A percentile compares a stretch with the other conserved stretches of the same genome.
Conservation (phyloP, 2,329 filamentous ascomycete species). For the Fusarium mundagurra region DNA sequence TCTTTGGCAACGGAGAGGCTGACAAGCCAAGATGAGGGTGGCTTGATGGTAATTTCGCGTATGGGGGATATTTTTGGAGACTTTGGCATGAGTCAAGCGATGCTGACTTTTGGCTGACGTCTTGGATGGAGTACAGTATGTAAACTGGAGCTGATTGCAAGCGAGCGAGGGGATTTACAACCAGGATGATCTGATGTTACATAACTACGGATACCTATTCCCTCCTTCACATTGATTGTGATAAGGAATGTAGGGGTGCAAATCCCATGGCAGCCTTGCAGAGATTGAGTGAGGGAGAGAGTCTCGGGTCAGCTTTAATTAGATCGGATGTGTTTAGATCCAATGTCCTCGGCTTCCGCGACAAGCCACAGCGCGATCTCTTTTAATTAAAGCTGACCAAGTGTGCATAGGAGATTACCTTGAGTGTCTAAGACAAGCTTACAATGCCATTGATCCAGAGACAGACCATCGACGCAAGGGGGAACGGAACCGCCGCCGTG, state of each 20-base stretch:
- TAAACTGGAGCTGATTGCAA: not conserved
- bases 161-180: not conserved
- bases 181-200: not conserved
- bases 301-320: not conserved
- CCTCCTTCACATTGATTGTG: not conserved
- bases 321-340: not conserved
- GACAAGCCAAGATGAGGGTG: not conserved
- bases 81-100: not conserved
- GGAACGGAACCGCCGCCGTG: not conserved
- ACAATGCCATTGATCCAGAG: slow-evolving; percentile 10
- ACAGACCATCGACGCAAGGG: not conserved
- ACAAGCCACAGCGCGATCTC: slow-evolving; percentile 4
- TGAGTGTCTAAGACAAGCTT: slow-evolving; percentile 7
- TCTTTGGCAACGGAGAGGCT: not conserved
- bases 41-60: slow-evolving; percentile 1
- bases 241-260: not conserved
- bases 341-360: not conserved
- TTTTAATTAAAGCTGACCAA: slow-evolving; percentile 6
- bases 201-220: not conserved
- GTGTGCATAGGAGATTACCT: not conserved
- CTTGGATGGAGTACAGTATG: not conserved
- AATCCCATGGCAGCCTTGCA: not conserved
- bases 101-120: not conserved
- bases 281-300: not conserved
- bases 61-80: not conserved